Base-by-base conservation (phyloP, 2,329 filamentous ascomycete genomes). In the Fusarium sambucinum region DNA sequence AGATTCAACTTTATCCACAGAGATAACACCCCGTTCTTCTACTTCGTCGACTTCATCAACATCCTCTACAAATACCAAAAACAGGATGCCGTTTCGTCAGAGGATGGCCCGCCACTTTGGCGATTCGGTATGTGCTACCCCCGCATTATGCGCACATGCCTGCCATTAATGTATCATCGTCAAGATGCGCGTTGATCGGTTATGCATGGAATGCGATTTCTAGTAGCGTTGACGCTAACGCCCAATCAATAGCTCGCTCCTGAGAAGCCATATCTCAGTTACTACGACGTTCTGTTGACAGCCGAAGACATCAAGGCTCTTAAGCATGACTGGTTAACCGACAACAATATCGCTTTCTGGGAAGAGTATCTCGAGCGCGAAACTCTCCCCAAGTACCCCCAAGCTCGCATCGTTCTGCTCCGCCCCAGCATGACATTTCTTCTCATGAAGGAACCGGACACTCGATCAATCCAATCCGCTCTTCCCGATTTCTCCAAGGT, bases 291-390 rank as follows among this genome's bases (percentile, higher is more conserved):
- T n/a, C 72, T 77, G 48, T 69, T 98, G 72, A 97, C 92, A 51
- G 88, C 90, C 77, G 93, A 96, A 77, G 96, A 99, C 79, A 88
- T 98, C 71, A 92, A 94, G 77, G 90, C 91, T 17, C 87, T 99
- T 60, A 93, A 92, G 80, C 86, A 92, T 79, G 96, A 97, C 84
- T 99, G 96, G 96, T 85, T 99, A 53, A 97, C 95, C 42, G 96
- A 99, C 79, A 97, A 97, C 82, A 94, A 94, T 73, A 98, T 99
- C 71, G 91, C 93, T 51, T 98, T 99, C 78, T 99, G 96, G 95
- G 92, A 98, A 86, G 95, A 98, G 86, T 97, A 89, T 77, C 89
- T 99, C 69, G 96, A 99, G 80, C 92, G 90, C 66, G 95, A 98
- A 82, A 90, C 93, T 64, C 89, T 99, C 29, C 84, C 85, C 30